Percentiles rank a stretch among this genome's conserved stretches.
Evolutionary conservation across 768 basidiomycete genomes (phyloP).

Genomic region (Leccinum longicurvipes): DNA sequence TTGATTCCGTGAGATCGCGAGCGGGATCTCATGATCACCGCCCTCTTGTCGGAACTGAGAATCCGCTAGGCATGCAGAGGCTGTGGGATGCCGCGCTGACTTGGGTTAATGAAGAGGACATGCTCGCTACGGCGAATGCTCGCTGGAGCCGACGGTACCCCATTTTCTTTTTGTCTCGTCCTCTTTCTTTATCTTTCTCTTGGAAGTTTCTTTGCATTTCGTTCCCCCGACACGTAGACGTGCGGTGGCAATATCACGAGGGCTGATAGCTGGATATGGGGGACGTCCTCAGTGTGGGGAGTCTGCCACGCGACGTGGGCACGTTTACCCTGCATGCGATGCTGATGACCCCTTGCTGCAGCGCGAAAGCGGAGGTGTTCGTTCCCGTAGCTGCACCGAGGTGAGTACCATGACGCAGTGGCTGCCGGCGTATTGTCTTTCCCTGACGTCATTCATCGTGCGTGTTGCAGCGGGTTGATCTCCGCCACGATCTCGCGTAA

Average conservation of each 20-base stretch:
- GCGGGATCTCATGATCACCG: slow-evolving; percentile 11
- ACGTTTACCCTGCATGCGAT: slow-evolving; percentile 9
- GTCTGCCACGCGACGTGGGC: slow-evolving; percentile 9
- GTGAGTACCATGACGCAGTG: slow-evolving; percentile 42
- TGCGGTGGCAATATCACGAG: slow-evolving; percentile 1
- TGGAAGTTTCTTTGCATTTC: neutral
- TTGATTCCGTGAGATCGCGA: slow-evolving; percentile 11
- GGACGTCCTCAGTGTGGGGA: slow-evolving; percentile 13
- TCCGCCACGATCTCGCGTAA: slow-evolving; percentile 54
- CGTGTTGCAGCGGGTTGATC: slow-evolving; percentile 51
- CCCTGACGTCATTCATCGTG: slow-evolving; percentile 26
- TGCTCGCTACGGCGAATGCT: slow-evolving; percentile 13
- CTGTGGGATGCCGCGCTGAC: neutral
- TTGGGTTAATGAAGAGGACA: slow-evolving; percentile 5
- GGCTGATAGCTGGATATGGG: slow-evolving; percentile 18
- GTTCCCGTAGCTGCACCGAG: slow-evolving; percentile 83
- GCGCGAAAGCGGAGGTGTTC: slow-evolving; percentile 82
- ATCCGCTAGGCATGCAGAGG: slow-evolving; percentile 1
- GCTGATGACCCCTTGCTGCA: slow-evolving; percentile 32
- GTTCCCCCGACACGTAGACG: neutral
- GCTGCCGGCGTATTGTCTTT: slow-evolving; percentile 4
- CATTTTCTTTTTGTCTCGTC: neutral
- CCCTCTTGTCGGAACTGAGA: neutral
- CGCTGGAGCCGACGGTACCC: neutral
- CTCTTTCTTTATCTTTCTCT: neutral